These are phyloP conservation scores for Colletotrichum phormii DNA, from an alignment of 2,329 filamentous ascomycete species.

Conservation along the genomic window DNA sequence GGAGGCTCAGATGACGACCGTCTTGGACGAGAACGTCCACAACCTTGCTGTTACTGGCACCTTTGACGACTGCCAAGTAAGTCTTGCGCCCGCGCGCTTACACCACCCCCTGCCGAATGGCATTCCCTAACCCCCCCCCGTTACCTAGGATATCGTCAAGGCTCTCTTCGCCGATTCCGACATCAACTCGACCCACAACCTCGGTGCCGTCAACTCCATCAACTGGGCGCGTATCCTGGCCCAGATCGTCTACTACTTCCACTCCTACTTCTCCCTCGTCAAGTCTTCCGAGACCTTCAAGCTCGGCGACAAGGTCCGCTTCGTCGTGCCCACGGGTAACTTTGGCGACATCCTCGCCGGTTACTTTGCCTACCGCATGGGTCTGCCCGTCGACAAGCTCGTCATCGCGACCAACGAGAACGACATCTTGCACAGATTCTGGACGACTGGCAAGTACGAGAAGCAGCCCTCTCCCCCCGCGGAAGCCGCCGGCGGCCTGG, in stretches of 20 bases:
- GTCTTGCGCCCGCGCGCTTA: conserved; percentile 5
- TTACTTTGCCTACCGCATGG: conserved; percentile 93
- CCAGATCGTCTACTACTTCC: conserved; percentile 97
- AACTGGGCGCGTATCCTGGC: conserved; percentile 96
- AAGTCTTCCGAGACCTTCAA: conserved; percentile 69
- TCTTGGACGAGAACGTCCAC: conserved; percentile 90
- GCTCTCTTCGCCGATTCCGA: conserved; percentile 88
- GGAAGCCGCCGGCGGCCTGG: conserved; percentile 72
- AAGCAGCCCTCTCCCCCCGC: conserved; percentile 76
- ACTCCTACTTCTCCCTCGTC: conserved; percentile 88
- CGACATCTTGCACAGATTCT: conserved; percentile 96
- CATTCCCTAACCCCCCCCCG: background rate
- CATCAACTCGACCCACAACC: conserved; percentile 83
- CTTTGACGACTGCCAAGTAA: conserved; percentile 93
- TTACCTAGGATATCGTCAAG: conserved; percentile 84
- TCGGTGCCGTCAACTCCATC: conserved; percentile 96
- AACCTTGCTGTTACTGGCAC: conserved; percentile 90
- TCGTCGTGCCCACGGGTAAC: conserved; percentile 94
- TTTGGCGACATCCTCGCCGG: conserved; percentile 95
- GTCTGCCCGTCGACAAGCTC: conserved; percentile 87
- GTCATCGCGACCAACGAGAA: conserved; percentile 97
- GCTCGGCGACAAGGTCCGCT: conserved; percentile 78
- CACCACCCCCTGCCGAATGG: background rate
- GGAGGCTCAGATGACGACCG: conserved; percentile 97
- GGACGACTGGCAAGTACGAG: conserved; percentile 89